Base-by-base conservation (phyloP, 169 alveolate species). In the Plasmodium knowlesi region DNA sequence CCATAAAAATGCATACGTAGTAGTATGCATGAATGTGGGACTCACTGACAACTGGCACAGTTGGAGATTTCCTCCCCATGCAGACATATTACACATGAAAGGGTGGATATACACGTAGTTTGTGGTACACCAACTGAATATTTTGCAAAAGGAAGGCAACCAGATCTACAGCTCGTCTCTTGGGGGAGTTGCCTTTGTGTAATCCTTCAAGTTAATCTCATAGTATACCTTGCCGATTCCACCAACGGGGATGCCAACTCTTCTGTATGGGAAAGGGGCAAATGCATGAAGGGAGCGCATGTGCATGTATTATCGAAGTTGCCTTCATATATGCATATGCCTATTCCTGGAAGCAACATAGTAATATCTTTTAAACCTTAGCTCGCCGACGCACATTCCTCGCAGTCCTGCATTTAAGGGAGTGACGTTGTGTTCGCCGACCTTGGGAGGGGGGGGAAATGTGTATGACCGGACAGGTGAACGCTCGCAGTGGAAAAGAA, bases 321-420 rank as follows among this genome's bases (percentile, higher is more conserved):
- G 9, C 53, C 28, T 80, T 37, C 14, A 28, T n/a, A 41, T 80
- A n/a, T 25, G 32, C 34, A 54, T 8, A 8, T 25, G 76, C 8
- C 41, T n/a, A 22, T 9, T 67, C 37, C 22, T 22, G 14, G n/a
- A 67, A 28, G 39, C 30, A 67, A 67, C 14, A 12, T 6, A 25
- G 34, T 67, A 67, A 67, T 54, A 12, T 32, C 37, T 76, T 76
- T 19, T 92, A 61, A 50, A 96, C 97, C 97, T 86, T 34, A 95
- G 85, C 85, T 96, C 97, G 22, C 96, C 97, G 32, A 96, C 74
- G 67, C 96, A 92, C 97, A 96, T 96, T 82, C 96, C 96, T 43
- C 78, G 28, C 43, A 96, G 82, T n/a, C 96, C 97, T 41, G 79
- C 84, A 72, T 96, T 96, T 72, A 96, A 82, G 70, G 96, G 97